These are phyloP conservation scores for Xylaria polymorpha DNA, from an alignment of 2,329 filamentous ascomycete genomes.

Conservation along the genomic window DNA sequence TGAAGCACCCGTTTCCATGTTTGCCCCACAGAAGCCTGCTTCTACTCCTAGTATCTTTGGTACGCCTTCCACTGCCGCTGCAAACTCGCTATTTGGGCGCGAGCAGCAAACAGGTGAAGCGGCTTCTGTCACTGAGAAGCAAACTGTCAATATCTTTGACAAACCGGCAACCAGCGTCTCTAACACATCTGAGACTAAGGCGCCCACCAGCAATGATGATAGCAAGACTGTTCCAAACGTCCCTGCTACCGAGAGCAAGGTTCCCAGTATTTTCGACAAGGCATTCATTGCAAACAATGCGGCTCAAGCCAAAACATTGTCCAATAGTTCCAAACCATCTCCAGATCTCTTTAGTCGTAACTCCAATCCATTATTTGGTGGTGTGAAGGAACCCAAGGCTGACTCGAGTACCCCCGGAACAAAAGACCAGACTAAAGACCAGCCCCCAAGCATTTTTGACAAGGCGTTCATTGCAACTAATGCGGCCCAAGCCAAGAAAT, in stretches of 20 bases:
- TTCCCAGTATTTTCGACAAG: constrained; percentile 37
- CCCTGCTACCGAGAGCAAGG: constrained; percentile 11
- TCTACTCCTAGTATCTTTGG: constrained; percentile 35
- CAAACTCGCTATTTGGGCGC: constrained; percentile 15
- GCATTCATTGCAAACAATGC: constrained; percentile 35
- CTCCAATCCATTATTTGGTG: constrained; percentile 37
- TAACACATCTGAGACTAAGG: constrained; percentile 14
- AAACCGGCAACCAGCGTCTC: constrained; percentile 13
- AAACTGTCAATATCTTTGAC: constrained; percentile 27
- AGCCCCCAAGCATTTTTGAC: constrained; percentile 36
- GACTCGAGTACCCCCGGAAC: constrained; percentile 1
- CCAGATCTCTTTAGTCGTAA: constrained; percentile 43
- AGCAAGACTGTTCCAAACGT: constrained; percentile 18
- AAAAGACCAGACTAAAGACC: constrained; percentile 6
- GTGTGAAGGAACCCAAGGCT: constrained; percentile 11
- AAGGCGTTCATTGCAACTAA: constrained; percentile 34
- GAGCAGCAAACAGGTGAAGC: constrained; percentile 34
- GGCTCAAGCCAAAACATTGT: constrained; percentile 35
- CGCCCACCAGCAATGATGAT: constrained; percentile 27
- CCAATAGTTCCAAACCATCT: constrained; percentile 37
- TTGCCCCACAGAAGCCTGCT: constrained; percentile 38
- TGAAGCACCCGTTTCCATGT: constrained; percentile 41
- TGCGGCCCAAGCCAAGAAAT: constrained; percentile 36
- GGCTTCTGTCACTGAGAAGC: constrained; percentile 16
- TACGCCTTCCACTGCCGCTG: constrained; percentile 18